Evolutionary conservation across 257 asterid species (phyloP), one percentile per base, ranked within the genome.

Genomic region (Anisodus tanguticus): DNA sequence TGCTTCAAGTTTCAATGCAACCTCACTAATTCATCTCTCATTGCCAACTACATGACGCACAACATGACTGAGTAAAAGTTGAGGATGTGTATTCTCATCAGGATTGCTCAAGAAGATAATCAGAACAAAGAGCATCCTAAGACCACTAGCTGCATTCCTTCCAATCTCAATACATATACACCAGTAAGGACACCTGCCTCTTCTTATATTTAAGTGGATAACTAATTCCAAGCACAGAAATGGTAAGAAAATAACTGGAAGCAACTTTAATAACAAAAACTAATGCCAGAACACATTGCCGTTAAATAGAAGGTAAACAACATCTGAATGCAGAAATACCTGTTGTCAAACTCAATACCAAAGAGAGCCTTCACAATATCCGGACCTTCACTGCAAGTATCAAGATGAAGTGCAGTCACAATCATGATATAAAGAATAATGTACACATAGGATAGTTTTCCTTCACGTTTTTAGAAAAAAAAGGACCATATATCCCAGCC

Each of bases 331-430:
- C 82, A 85, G 69, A 86, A 39, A 63, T 90, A 97, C 99, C 99
- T 97, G 97, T 98, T 97, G 81, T 90, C 91, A 87, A 95, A 93
- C 82, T 94, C 98, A 79, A 97, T 83, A 59, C 97, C 99, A 19
- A 97, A 97, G 89, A 97, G 97, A 71, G 74, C 89, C 92, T 94
- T 97, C 91, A 93, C 86, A 5, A 91, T 83, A 85, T 97, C 98
- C 67, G 88, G 85, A 66, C 54, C 93, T 88, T 94, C 97, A 89
- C 99, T 97, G 97, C 93, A 89, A 86, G 62, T 17, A 83, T 45
- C 72, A 88, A 49, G 54, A 45, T 57, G 15, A 67, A 43, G 71
- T 22, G 16, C 82, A 77, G 16, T 77, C 82, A 77, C 8, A 77
- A 53, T 53, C 82, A 22, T 66, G 16, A 85, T 17, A 53, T 53